Base-by-base conservation (phyloP, 2,329 filamentous ascomycete species). In the Aspergillus carbonarius region DNA sequence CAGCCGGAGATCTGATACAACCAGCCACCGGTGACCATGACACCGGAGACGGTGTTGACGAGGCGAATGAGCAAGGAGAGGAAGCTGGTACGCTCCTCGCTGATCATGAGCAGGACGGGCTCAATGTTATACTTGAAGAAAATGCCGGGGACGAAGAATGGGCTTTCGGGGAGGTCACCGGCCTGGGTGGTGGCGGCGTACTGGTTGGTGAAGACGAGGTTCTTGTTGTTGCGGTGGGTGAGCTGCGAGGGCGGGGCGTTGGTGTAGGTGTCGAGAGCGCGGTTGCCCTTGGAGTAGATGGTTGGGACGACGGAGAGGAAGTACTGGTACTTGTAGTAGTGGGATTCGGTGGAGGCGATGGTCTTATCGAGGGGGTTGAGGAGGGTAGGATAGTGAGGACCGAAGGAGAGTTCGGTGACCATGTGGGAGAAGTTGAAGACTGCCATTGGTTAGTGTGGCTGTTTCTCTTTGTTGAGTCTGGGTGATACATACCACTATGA, bases 81-180 rank as follows among this genome's bases (percentile, higher is more conserved):
- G 59, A 96, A 81, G 44, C 90, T 83, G 58, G 88, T 88, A 70
- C 92, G 86, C 70, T 87, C 86, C 79, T 98, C 93, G 61, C 89
- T 88, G 42, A 99, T 88, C 27, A 89, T 88, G 54, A 99, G 81
- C 74, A 95, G 80, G 68, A 99, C 93, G 1, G 95, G 95, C 81
- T 99, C 95, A 68, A 99, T 97, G 74, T 98, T 93, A 78, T 96
- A 99, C 80, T 98, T 99, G 84, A 99, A 91, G 74, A 98, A 99
- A 62, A 99, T 87, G 32, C 95, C 95, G 0, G 95, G 95, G 0
- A 97, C 85, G 59, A 81, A 79, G 61, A 72, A 68, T 0, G 72
- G 71, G 66, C 82, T 86, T 69, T 96, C 89, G 55, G 82, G 80
- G n/a, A 76, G 62, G 2, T 59, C 42, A 68, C 88, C 85, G 67